Evolutionary conservation across 148 eudicot species (phyloP), one percentile per base, ranked within the genome.

Genomic region (Cornus kousa): DNA sequence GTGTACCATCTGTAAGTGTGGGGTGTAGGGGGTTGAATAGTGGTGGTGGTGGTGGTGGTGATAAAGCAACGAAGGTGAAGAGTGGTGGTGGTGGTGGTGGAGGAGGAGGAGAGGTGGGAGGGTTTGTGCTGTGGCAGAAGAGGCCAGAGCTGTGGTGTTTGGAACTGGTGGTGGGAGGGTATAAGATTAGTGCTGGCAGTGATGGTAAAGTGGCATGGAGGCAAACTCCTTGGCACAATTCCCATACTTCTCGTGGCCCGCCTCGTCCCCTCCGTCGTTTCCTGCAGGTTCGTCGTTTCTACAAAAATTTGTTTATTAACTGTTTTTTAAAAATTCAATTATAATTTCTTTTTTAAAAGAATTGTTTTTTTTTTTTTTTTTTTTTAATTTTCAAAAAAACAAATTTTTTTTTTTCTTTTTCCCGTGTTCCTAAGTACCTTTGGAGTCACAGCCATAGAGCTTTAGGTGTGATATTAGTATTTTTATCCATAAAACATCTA

Each of bases 181-280:
- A 83, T 33, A 95, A 95, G 85, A 88, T 95, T n/a, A 91, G 93
- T 84, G 98, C 97, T 24, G 98, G 98, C 0, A 91, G 97, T 72
- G 97, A 93, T 78, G 98, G 98, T 10, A 89, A 93, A 81, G 94
- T 95, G 77, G 97, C 98, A 23, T 95, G 98, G 98, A 82, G 98
- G 59, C 98, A 93, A 71, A 93, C 97, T 10, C 97, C 98, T 10
- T 95, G 97, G 97, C 94, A 95, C 80, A 82, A 85, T 40, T 91
- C 98, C 24, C 98, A 93, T 66, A 93, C 98, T 10, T 93, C 97
- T 77, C 88, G 97, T 3, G 98, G 98, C 6, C 98, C 97, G 0
- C 94, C 98, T 0, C 86, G 98, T 12, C 98, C 98, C 32, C 94
- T 95, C 70, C 93, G 98, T 9, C 97, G 98, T 73, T 89, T 91